Evolutionary conservation across 1,139 yeast genomes (phyloP).

Genomic region (Eremothecium coryli): DNA sequence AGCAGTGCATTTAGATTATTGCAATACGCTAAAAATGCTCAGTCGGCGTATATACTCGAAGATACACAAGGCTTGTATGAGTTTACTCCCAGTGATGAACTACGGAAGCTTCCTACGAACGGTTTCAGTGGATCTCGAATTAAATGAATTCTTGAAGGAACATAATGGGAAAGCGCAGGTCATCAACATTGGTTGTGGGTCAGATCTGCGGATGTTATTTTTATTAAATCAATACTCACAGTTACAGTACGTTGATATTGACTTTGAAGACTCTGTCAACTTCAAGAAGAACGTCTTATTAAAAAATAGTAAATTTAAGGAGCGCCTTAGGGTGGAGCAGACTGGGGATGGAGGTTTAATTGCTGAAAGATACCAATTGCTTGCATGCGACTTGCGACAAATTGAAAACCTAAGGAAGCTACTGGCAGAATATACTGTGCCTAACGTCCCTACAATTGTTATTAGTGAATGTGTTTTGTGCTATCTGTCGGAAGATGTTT

Average conservation of each 20-base stretch:
- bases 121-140: conserved; percentile 45
- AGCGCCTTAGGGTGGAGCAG: conserved; percentile 14
- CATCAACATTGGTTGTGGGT: conserved; percentile 87
- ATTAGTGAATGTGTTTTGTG: conserved; percentile 88
- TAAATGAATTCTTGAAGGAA: conserved; percentile 41
- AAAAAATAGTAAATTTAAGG: conserved; percentile 18
- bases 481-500: conserved; percentile 53
- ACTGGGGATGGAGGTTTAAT: conserved; percentile 10
- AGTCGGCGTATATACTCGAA: conserved; percentile 22
- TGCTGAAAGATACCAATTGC: conserved; percentile 21
- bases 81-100: conserved; percentile 70
- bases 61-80: conserved; percentile 23
- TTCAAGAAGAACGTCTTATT: conserved; percentile 45
- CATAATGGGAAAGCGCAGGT: conserved; percentile 43
- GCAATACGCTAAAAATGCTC: conserved; percentile 14
- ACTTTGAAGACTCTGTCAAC: conserved; percentile 54
- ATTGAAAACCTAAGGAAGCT: conserved; percentile 11
- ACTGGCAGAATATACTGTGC: conserved; percentile 30
- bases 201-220: conserved; percentile 58
- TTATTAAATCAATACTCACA: conserved; percentile 21
- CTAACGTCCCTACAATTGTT: conserved; percentile 52
- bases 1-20: conserved; percentile 19
- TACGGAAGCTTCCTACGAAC: conserved; percentile 80
- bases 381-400: conserved; percentile 26
- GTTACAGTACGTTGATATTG: conserved; percentile 60